Base-by-base conservation (phyloP, 805 yeast genomes). In the Hanseniaspora meyeri region DNA sequence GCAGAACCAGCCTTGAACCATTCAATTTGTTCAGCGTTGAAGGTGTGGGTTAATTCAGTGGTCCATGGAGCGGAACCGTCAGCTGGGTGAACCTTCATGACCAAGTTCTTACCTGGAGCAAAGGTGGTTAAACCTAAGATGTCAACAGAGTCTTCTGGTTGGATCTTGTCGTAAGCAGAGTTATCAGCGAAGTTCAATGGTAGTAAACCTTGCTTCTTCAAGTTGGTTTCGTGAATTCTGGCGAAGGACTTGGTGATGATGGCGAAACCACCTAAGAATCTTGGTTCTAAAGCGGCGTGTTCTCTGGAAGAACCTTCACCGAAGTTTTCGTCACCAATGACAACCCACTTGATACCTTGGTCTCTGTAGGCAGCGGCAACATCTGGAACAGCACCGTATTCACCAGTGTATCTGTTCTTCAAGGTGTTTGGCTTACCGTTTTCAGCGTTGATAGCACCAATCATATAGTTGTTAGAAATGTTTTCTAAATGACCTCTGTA, bases 301-400 rank as follows among this genome's bases (percentile, higher is more conserved):
- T 91, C 98, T 81, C 98, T 88, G 66, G 97, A 91, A 61, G 97
- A 90, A 78, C 98, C 98, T 80, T 91, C 98, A 80, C 98, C 98
- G 69, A 90, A 87, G 80, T 91, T 91, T 77, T 91, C 97, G 70
- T 88, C 97, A 75, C 97, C 98, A 70, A 91, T 80, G 63, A 91
- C 97, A 75, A 90, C 96, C 97, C 97, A 91, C 69, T 78, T 83
- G 70, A 84, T 77, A 66, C 95, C 96, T 64, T 83, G 76, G 70
- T 87, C 95, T 77, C 96, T 87, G 90, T 91, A 91, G 72, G 81
- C 86, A 72, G 81, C 83, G 68, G 95, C 97, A 65, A 95, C 86
- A 74, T 89, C 96, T 77, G 98, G 98, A 69, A 93, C 96, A 78
- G 95, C 93, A 68, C 77, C 82, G 80, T 81, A 87, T 72, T 79